A percentile compares a stretch with the other conserved stretches of the same genome.
Conservation (phyloP, 306 rosid species). For the Cicer cuneatum region DNA sequence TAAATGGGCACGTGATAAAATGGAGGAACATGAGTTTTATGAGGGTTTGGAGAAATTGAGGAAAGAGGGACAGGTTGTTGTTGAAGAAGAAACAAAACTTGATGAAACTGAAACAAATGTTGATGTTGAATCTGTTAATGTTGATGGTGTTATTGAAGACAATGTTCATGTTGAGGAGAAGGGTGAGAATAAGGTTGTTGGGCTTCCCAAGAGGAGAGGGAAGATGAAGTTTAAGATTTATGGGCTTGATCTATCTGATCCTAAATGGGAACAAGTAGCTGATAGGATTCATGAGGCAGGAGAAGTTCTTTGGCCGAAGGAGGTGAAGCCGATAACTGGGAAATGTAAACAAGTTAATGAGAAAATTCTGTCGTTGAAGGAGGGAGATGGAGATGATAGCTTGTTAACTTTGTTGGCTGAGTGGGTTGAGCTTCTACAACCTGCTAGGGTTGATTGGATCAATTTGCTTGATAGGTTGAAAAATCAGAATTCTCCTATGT, state of each 20-base stretch:
- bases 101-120: constrained; percentile 8
- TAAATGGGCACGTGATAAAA: constrained; percentile 91
- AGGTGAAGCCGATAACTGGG: constrained; percentile 70
- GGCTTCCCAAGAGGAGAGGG: constrained; percentile 87
- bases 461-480: constrained; percentile 72
- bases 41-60: constrained; percentile 63
- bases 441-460: constrained; percentile 78
- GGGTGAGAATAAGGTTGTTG: constrained; percentile 46
- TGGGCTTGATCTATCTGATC: constrained; percentile 85
- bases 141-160: constrained; percentile 10
- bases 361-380: constrained; percentile 58
- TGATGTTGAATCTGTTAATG: constrained; percentile 18
- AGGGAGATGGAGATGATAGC: constrained; percentile 51
- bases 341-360: constrained; percentile 68
- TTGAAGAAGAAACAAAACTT: constrained; percentile 6
- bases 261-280: constrained; percentile 82
- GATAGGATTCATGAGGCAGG: constrained; percentile 74
- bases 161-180: constrained; percentile 38
- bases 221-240: constrained; percentile 75
- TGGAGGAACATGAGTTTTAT: constrained; percentile 84
- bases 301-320: constrained; percentile 68
- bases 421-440: constrained; percentile 80
- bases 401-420: constrained; percentile 66
- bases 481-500: constrained; percentile 53
- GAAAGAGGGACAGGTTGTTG: constrained; percentile 44